phyloP scores from a whole-genome alignment of 352 stramenopile species.

The Phytophthora rubi region DNA sequence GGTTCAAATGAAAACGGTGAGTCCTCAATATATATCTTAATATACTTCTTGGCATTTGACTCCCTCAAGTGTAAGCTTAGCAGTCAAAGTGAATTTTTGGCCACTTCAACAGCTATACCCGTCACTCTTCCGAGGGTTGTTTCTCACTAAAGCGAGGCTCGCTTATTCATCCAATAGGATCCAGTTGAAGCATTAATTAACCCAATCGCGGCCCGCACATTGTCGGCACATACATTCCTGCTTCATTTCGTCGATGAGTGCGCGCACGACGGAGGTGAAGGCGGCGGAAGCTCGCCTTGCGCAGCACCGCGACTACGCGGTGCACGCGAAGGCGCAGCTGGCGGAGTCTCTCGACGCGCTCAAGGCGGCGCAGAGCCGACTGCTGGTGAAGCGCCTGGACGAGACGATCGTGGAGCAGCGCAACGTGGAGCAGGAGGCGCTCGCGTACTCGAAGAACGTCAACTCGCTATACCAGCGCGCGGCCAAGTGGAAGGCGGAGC shows the following conservation, averaged over 20 bases:
- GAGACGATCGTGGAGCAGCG: constrained; percentile 58
- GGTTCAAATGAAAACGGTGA: too few species aligned
- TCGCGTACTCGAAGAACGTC: constrained; percentile 2
- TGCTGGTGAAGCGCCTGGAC: constrained; percentile 60
- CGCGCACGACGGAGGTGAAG: constrained; percentile 31
- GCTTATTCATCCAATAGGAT: too few species aligned
- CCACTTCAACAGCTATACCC: too few species aligned
- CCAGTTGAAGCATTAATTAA: too few species aligned
- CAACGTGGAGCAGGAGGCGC: constrained; percentile 42
- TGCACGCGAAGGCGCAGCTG: constrained; percentile 40
- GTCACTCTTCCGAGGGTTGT: too few species aligned
- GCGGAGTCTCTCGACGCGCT: constrained; percentile 44
- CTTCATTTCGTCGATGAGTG: neutral
- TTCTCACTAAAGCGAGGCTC: too few species aligned
- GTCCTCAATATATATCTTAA: too few species aligned
- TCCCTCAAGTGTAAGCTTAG: too few species aligned
- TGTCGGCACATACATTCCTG: too few species aligned
- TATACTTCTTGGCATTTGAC: too few species aligned
- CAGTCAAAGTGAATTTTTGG: too few species aligned
- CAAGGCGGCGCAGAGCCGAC: constrained; percentile 42
- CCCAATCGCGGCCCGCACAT: too few species aligned
- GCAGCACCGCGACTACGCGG: constrained; percentile 31
- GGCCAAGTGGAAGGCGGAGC: constrained; percentile 72
- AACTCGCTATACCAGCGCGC: constrained; percentile 52
- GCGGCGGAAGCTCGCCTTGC: constrained; percentile 9